These are phyloP conservation scores for Batkoa obscura DNA, from an alignment of 371 early-diverging fungal species.

Conservation along the genomic window DNA sequence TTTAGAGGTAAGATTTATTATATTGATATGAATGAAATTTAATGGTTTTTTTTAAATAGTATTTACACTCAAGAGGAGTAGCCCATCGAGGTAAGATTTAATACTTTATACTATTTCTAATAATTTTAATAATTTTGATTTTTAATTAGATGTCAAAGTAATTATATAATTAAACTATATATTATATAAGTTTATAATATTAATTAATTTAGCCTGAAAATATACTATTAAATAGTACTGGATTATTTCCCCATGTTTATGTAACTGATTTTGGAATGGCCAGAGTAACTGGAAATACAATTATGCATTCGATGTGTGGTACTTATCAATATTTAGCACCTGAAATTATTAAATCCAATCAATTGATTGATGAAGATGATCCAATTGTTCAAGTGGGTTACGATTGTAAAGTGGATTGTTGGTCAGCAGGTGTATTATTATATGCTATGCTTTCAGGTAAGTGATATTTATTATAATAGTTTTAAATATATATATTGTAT, in stretches of 20 bases:
- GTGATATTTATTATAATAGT: too few relatives aligned
- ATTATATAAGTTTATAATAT: too few relatives aligned
- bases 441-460: neutral
- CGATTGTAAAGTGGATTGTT: neutral
- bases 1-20: neutral
- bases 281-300: neutral
- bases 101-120: neutral
- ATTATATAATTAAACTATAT: neutral
- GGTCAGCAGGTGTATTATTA: neutral
- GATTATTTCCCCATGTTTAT: neutral
- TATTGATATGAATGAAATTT: too few relatives aligned
- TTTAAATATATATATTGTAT: too few relatives aligned
- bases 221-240: neutral
- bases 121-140: neutral
- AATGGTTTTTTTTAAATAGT: neutral
- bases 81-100: neutral
- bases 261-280: neutral
- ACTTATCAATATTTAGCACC: neutral
- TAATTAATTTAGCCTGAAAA: conserved; percentile 1
- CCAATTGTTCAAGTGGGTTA: neutral
- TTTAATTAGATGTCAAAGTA: neutral
- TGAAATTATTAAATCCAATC: neutral
- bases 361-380: neutral
- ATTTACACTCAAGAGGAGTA: neutral
- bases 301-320: neutral